Conservation (phyloP, 495 filamentous ascomycete genomes). For the Parathielavia hyrcaniae region DNA sequence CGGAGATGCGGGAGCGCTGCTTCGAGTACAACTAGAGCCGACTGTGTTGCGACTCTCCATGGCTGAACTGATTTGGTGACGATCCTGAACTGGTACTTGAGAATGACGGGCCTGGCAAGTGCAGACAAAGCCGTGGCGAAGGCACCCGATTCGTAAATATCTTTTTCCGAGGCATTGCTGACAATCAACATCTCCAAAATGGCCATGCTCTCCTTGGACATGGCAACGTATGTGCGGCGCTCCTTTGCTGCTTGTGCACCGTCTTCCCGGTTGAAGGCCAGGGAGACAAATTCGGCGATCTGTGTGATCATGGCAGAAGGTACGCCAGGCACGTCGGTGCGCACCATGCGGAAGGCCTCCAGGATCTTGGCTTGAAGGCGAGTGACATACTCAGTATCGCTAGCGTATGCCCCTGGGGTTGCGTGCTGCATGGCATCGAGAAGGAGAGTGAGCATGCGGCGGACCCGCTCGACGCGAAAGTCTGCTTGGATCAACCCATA, state of each 20-base stretch:
- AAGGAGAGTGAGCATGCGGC: conserved; percentile 57
- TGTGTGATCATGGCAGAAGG: conserved; percentile 62
- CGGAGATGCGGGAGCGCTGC: conserved; percentile 58
- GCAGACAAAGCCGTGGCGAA: conserved; percentile 55
- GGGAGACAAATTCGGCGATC: conserved; percentile 59
- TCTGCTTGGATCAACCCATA: conserved; percentile 69
- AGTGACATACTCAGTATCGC: conserved; percentile 79
- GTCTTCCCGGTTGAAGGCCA: conserved; percentile 52
- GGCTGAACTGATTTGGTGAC: conserved; percentile 53
- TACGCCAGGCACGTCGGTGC: conserved; percentile 58
- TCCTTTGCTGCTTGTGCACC: conserved; percentile 30
- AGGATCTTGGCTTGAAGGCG: conserved; percentile 69
- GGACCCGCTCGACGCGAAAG: conserved; percentile 54
- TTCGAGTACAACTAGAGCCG: conserved; percentile 61
- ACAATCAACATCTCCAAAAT: conserved; percentile 59
- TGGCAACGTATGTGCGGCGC: conserved; percentile 73
- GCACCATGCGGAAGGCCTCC: conserved; percentile 63
- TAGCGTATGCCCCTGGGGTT: conserved; percentile 67
- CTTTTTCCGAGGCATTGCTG: conserved; percentile 53
- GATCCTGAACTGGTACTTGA: conserved; percentile 66
- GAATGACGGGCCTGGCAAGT: conserved; percentile 58
- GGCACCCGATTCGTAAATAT: conserved; percentile 61
- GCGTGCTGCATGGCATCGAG: conserved; percentile 50
- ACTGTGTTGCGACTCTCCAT: conserved; percentile 74
- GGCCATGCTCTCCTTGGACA: conserved; percentile 71